A percentile compares a stretch with the other conserved stretches of the same genome.
These are phyloP conservation scores for Phyllosticta citriasiana DNA, from an alignment of 2,329 filamentous ascomycete species.

Conservation along the genomic window DNA sequence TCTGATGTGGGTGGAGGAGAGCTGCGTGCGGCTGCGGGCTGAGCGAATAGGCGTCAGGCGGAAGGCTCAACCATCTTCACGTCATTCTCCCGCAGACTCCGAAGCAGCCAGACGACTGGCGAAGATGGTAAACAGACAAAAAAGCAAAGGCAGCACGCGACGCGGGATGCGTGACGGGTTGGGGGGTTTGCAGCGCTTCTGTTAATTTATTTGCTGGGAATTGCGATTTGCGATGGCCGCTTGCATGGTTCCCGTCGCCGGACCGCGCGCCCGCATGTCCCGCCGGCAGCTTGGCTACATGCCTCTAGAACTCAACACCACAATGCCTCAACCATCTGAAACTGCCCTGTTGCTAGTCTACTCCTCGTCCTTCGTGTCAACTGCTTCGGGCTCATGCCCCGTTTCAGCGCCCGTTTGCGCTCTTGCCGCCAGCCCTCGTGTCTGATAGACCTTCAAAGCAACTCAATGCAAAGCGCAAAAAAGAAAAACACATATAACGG, in stretches of 20 bases:
- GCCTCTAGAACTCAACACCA: not conserved
- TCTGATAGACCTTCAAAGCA: not conserved
- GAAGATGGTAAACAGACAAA: not conserved
- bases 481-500: not conserved
- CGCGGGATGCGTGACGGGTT: not conserved
- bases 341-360: not conserved
- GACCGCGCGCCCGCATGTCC: not conserved
- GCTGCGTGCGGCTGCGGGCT: constrained; percentile 1
- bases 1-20: not conserved
- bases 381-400: not conserved
- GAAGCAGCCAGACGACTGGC: not conserved
- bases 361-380: not conserved
- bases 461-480: not conserved
- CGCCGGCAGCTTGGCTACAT: not conserved
- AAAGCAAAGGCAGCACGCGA: not conserved
- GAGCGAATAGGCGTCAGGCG: not conserved
- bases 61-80: not conserved
- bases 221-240: not conserved
- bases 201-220: not conserved
- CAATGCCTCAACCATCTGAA: not conserved
- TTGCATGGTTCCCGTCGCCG: not conserved
- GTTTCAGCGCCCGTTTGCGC: not conserved
- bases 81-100: not conserved
- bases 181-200: not conserved
- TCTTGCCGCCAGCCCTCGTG: not conserved